Evolutionary conservation across 169 alveolate genomes (phyloP).

Genomic region (Plasmodium gallinaceum): DNA sequence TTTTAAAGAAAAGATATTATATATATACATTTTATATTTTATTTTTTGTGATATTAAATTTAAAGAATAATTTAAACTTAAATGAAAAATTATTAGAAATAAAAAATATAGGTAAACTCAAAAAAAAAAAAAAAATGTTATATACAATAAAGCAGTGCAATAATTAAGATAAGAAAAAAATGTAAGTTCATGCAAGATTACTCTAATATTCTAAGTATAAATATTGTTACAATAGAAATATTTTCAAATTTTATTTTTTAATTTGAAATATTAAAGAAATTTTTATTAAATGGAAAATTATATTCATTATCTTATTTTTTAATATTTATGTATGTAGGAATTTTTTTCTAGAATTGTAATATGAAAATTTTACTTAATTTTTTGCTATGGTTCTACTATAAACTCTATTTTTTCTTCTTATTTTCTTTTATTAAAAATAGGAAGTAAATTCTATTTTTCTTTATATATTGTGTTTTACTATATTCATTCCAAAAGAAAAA

Average conservation of each 20-base stretch:
- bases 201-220: neutral
- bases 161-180: neutral
- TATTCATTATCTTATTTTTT: neutral
- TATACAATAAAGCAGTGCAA: neutral
- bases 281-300: neutral
- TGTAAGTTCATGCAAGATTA: neutral
- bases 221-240: neutral
- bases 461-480: neutral
- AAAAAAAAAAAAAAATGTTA: neutral
- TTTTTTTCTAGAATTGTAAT: no score
- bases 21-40: no score
- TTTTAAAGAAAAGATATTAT: no score
- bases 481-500: neutral
- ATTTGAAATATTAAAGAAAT: neutral
- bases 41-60: no score
- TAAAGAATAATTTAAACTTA: no score
- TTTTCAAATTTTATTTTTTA: neutral
- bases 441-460: slow-evolving; percentile 4
- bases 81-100: neutral
- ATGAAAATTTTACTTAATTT: neutral
- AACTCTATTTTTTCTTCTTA: neutral
- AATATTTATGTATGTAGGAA: neutral
- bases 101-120: neutral
- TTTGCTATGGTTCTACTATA: neutral
- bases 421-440: neutral